Conservation (phyloP, 1,284 basidiomycete species). For the Tilletia caries region DNA sequence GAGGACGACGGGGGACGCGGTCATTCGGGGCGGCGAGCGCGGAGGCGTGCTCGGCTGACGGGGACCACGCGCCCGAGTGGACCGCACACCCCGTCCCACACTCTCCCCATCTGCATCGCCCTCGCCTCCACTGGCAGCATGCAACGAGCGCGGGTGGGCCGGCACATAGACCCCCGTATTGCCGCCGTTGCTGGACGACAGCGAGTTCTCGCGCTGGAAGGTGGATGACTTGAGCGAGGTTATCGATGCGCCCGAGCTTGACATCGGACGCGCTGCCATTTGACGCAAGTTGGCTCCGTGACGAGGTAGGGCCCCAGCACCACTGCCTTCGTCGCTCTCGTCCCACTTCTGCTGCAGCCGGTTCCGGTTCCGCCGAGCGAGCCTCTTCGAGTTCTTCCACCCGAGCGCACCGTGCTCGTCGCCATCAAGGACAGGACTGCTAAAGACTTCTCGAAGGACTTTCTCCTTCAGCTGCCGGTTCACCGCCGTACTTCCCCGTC, state of each 20-base stretch:
- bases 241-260: conserved; percentile 8
- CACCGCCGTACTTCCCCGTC: conserved; percentile 49
- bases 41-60: not conserved
- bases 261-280: not conserved
- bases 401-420: conserved; percentile 18
- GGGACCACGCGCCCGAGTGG: too few relatives aligned
- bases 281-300: not conserved
- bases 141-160: not conserved
- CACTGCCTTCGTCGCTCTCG: conserved; percentile 37
- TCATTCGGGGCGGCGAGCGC: not conserved
- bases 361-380: conserved; percentile 35
- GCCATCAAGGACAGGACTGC: conserved; percentile 35
- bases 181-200: not conserved
- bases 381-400: conserved; percentile 27
- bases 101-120: not conserved
- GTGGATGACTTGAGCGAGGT: not conserved
- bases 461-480: conserved; percentile 50
- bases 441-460: conserved; percentile 51
- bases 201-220: not conserved
- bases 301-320: not conserved
- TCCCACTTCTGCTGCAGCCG: conserved; percentile 46
- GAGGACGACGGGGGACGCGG: not conserved
- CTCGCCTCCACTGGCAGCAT: not conserved
- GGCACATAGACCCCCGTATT: too few relatives aligned
- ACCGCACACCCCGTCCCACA: not conserved